A percentile compares a stretch with the other conserved stretches of the same genome.
Evolutionary conservation across 2,329 filamentous ascomycete genomes (phyloP).

Genomic region (Beauveria medogensis): DNA sequence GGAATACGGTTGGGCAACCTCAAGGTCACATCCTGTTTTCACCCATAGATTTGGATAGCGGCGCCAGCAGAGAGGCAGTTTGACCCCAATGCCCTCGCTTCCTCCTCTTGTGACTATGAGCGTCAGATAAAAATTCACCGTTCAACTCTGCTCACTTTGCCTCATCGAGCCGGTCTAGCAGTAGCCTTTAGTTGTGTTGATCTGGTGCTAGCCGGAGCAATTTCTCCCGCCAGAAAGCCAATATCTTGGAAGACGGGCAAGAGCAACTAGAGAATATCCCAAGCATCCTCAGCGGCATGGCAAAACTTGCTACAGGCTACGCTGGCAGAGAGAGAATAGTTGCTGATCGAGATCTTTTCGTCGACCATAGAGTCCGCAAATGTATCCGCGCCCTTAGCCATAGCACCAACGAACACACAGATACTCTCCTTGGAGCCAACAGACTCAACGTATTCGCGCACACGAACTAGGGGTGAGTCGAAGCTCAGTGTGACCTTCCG

Average conservation of each 20-base stretch:
- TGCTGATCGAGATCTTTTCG: constrained; percentile 96
- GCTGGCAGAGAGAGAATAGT: constrained; percentile 93
- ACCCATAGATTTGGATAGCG: neutral
- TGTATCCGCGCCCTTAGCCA: constrained; percentile 94
- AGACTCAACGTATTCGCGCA: constrained; percentile 79
- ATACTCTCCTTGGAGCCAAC: constrained; percentile 82
- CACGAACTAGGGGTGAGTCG: constrained; percentile 78
- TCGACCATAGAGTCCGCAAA: constrained; percentile 94
- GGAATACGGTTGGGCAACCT: neutral
- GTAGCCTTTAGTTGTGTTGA: neutral
- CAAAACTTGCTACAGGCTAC: constrained; percentile 99
- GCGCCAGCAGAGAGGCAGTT: neutral
- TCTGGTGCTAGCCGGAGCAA: neutral
- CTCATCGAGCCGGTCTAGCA: neutral
- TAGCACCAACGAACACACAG: constrained; percentile 94
- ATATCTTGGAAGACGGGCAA: neutral
- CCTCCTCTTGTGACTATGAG: neutral
- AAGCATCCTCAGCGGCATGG: constrained; percentile 93
- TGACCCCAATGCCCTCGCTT: neutral
- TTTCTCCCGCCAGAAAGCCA: neutral
- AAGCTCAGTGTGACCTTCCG: constrained; percentile 96
- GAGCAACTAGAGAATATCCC: constrained; percentile 69
- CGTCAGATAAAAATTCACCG: neutral
- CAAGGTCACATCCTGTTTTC: neutral
- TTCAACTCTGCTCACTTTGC: neutral